Conservation (phyloP, 805 yeast species). For the Monosporozyma siamensis region DNA sequence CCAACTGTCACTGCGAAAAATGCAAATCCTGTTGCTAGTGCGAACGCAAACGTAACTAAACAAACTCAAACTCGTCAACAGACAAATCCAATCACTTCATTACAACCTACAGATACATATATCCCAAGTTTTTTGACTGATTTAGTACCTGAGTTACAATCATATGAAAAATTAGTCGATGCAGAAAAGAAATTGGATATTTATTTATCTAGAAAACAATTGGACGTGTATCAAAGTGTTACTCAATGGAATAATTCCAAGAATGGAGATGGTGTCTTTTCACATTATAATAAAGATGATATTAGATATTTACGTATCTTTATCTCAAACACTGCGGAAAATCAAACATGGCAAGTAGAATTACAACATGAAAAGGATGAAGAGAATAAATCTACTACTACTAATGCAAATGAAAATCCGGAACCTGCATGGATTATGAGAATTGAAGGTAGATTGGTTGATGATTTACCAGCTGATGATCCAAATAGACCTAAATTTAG, state of each 20-base stretch:
- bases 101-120: conserved; percentile 44
- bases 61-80: conserved; percentile 11
- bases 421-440: conserved; percentile 70
- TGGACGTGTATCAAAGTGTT: conserved; percentile 70
- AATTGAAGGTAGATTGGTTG: conserved; percentile 75
- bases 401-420: neutral
- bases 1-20: neutral
- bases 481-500: conserved; percentile 56
- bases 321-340: conserved; percentile 70
- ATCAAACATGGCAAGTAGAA: conserved; percentile 76
- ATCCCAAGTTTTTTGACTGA: conserved; percentile 39
- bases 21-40: neutral
- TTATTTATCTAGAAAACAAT: conserved; percentile 68
- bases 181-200: conserved; percentile 82
- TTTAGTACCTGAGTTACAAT: conserved; percentile 58
- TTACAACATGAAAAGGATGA: conserved; percentile 14
- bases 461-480: conserved; percentile 39
- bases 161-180: conserved; percentile 60
- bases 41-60: no score
- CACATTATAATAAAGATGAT: conserved; percentile 33
- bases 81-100: conserved; percentile 22
- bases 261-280: conserved; percentile 23
- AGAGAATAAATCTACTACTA: neutral
- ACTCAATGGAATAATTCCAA: conserved; percentile 37
- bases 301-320: conserved; percentile 63